Evolutionary conservation across 768 basidiomycete genomes (phyloP).

Genomic region (Amanita pseudoporphyria): DNA sequence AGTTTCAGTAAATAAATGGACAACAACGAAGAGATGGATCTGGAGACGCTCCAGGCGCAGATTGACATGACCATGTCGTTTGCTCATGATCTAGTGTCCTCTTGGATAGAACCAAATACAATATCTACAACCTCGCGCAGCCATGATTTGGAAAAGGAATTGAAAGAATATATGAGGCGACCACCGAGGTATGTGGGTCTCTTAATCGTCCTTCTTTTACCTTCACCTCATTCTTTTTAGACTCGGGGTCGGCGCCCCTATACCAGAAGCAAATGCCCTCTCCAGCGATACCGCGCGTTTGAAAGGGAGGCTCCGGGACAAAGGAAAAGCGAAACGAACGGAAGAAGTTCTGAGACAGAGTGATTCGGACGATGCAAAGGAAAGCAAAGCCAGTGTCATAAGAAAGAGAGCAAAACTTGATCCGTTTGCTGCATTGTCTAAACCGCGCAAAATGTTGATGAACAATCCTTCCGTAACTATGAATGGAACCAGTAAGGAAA

Average conservation of each 20-base stretch:
- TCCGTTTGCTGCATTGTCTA: conserved; percentile 40
- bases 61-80: conserved; percentile 74
- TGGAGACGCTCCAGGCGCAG: conserved; percentile 69
- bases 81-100: conserved; percentile 61
- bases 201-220: conserved; percentile 2
- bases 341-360: conserved; percentile 26
- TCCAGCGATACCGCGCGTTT: conserved; percentile 53
- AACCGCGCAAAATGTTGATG: conserved; percentile 27
- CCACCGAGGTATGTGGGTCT: conserved; percentile 52
- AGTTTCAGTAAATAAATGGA: conserved; percentile 2
- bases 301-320: conserved; percentile 46
- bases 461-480: not conserved
- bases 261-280: conserved; percentile 36
- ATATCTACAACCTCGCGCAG: conserved; percentile 25
- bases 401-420: conserved; percentile 53
- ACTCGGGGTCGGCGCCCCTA: conserved; percentile 64
- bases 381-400: conserved; percentile 46
- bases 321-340: conserved; percentile 28
- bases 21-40: conserved; percentile 47
- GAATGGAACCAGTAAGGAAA: not conserved
- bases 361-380: conserved; percentile 40
- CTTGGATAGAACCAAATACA: conserved; percentile 62
- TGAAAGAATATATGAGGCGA: conserved; percentile 57
- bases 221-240: conserved; percentile 25
- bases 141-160: conserved; percentile 38